Evolutionary conservation across 306 rosid species (phyloP).

Genomic region (Urtica urens): DNA sequence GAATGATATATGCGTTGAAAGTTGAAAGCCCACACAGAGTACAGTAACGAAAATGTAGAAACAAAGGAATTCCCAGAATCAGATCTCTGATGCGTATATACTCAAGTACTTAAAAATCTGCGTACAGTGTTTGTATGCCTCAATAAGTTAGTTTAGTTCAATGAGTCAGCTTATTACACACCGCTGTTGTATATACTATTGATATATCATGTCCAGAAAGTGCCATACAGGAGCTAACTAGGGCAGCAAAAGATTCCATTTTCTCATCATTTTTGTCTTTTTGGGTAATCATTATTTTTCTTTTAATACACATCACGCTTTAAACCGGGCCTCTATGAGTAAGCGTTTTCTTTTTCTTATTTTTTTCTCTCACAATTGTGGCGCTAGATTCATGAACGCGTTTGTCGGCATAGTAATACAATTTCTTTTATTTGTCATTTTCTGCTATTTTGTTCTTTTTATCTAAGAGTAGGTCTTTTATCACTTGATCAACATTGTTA

Average conservation of each 20-base stretch:
- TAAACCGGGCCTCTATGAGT: slow-evolving; percentile 5
- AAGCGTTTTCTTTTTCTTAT: not conserved
- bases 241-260: slow-evolving; percentile 15
- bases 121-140: too few species aligned
- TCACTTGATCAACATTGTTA: slow-evolving; percentile 1
- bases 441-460: slow-evolving; percentile 18
- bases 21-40: too few species aligned
- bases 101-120: too few species aligned
- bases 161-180: too few species aligned
- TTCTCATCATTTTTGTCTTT: not conserved
- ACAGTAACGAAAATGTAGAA: too few species aligned
- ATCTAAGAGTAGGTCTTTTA: too few species aligned
- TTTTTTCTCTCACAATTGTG: slow-evolving; percentile 4
- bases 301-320: slow-evolving; percentile 18
- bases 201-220: slow-evolving; percentile 9
- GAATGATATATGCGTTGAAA: too few species aligned
- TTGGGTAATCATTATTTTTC: slow-evolving; percentile 19
- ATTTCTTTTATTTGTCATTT: slow-evolving; percentile 7
- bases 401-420: slow-evolving; percentile 2
- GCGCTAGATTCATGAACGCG: slow-evolving; percentile 12
- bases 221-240: not conserved
- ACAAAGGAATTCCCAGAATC: too few species aligned
- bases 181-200: not conserved
- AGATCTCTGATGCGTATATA: too few species aligned
- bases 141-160: too few species aligned